phyloP scores from a whole-genome alignment of 2,329 filamentous ascomycete genomes.

The Ascochyta lentis region DNA sequence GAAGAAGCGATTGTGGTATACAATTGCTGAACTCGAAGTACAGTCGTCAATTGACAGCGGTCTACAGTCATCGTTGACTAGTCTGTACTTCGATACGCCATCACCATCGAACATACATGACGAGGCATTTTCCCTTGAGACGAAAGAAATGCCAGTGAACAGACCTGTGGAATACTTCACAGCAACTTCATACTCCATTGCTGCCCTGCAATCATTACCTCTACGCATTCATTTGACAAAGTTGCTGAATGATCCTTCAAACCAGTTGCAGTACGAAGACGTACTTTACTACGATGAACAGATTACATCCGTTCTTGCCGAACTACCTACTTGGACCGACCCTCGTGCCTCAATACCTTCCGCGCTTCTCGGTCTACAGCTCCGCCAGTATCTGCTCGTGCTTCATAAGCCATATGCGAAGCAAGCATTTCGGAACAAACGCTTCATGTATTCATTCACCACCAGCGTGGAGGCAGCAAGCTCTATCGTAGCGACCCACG shows the following conservation, averaged over 20 bases:
- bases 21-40: constrained; percentile 63
- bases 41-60: constrained; percentile 63
- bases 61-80: constrained; percentile 54
- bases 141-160: constrained; percentile 30
- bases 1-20: constrained; percentile 64
- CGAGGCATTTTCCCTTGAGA: constrained; percentile 51
- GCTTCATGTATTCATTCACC: constrained; percentile 42
- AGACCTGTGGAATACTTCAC: constrained; percentile 40
- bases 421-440: constrained; percentile 31
- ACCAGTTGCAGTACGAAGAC: constrained; percentile 39
- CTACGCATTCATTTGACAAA: constrained; percentile 43
- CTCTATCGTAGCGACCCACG: constrained; percentile 33
- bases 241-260: constrained; percentile 42
- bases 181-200: constrained; percentile 36
- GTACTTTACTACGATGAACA: constrained; percentile 43
- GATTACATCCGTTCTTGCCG: constrained; percentile 30
- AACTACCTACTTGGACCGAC: constrained; percentile 36
- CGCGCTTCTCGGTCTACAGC: constrained; percentile 40
- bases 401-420: constrained; percentile 45
- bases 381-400: constrained; percentile 44
- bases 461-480: constrained; percentile 38
- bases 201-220: constrained; percentile 34
- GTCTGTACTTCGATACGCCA: constrained; percentile 57
- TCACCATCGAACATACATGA: constrained; percentile 60
- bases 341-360: constrained; percentile 23